Conservation (phyloP, 2,329 filamentous ascomycete species). For the Chaetomiaceae sp. region DNA sequence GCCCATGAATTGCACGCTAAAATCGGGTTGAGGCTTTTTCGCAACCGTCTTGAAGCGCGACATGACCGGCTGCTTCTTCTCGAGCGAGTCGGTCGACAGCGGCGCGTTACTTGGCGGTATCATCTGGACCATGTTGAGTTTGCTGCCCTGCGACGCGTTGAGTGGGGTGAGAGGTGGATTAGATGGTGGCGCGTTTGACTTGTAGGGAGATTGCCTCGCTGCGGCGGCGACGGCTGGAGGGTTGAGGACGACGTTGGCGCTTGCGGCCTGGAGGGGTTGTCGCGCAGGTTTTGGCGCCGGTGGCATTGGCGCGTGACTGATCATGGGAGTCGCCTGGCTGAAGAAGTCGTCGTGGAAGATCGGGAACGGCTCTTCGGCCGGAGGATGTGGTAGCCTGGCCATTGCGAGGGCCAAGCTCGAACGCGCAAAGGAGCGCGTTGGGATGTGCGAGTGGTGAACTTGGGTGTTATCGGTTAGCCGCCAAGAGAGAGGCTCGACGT, state of each 20-base stretch:
- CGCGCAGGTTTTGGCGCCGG: constrained; percentile 43
- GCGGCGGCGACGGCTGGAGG: constrained; percentile 49
- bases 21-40: constrained; percentile 47
- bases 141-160: constrained; percentile 49
- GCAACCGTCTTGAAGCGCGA: constrained; percentile 55
- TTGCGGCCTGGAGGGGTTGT: constrained; percentile 45
- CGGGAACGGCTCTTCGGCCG: constrained; percentile 42
- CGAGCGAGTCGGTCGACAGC: constrained; percentile 60
- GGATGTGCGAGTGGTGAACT: constrained; percentile 4
- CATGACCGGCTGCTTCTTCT: constrained; percentile 59
- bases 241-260: constrained; percentile 62
- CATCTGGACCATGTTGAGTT: constrained; percentile 63
- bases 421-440: constrained; percentile 12
- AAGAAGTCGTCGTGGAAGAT: constrained; percentile 51
- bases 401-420: constrained; percentile 39
- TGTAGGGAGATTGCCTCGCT: constrained; percentile 64
- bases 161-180: constrained; percentile 58
- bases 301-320: constrained; percentile 54
- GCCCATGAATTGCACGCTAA: constrained; percentile 34
- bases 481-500: background rate
- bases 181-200: constrained; percentile 50
- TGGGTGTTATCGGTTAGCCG: background rate
- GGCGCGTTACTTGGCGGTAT: constrained; percentile 54
- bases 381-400: constrained; percentile 49
- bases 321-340: constrained; percentile 43